These are phyloP conservation scores for Cytospora piceicola DNA, from an alignment of 2,329 filamentous ascomycete genomes.

Conservation along the genomic window DNA sequence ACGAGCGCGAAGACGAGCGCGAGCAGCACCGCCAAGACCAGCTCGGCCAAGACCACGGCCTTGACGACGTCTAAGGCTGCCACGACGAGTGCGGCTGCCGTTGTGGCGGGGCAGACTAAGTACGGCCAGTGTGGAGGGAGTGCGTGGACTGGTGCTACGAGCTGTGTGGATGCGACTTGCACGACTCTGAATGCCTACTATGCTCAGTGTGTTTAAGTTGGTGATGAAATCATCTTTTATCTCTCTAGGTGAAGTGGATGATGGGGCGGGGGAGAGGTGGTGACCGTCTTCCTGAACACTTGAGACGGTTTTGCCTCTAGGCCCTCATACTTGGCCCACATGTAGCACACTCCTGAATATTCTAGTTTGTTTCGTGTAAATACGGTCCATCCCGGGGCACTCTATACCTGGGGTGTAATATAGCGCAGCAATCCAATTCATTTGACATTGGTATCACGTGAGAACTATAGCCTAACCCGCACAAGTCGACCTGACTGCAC, in stretches of 20 bases:
- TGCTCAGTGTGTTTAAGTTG: constrained; percentile 43
- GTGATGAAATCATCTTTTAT: too few species aligned
- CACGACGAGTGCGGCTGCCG: constrained; percentile 16
- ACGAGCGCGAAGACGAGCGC: constrained; percentile 19
- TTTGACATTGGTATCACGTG: too few species aligned
- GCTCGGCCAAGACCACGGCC: constrained; percentile 4
- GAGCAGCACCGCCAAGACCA: constrained; percentile 4
- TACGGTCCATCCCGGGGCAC: too few species aligned
- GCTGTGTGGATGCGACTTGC: constrained; percentile 45
- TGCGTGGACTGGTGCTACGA: constrained; percentile 43
- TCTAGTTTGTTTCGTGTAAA: too few species aligned
- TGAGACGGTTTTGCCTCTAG: background rate
- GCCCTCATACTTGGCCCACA: background rate
- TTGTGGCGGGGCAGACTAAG: constrained; percentile 17
- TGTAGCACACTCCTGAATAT: too few species aligned
- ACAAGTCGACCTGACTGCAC: too few species aligned
- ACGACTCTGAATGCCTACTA: constrained; percentile 46
- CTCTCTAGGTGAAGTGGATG: background rate
- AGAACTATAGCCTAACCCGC: too few species aligned
- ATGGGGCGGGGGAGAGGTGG: too few species aligned
- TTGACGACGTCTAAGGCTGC: constrained; percentile 15
- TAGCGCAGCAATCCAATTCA: too few species aligned
- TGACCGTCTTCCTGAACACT: background rate
- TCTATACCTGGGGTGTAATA: too few species aligned
- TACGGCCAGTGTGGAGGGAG: constrained; percentile 50